Conservation (phyloP, 2,329 filamentous ascomycete genomes). For the Davidsoniella neocaledoniae region DNA sequence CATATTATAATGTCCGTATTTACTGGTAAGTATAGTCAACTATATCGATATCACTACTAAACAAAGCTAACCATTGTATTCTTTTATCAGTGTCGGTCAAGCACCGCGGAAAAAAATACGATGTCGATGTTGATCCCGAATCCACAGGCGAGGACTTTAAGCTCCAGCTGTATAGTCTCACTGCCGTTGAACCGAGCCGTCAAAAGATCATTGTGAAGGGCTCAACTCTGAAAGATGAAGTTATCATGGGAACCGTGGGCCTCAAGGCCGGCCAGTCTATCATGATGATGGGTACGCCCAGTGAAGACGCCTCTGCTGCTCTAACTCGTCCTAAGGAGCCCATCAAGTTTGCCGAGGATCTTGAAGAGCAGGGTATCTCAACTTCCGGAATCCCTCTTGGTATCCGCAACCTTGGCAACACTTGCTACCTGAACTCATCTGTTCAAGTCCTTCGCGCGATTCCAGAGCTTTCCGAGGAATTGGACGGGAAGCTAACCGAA, state of each 20-base stretch:
- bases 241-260: constrained; percentile 64
- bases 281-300: constrained; percentile 93
- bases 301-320: constrained; percentile 37
- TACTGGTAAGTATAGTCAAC: neutral
- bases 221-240: constrained; percentile 89
- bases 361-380: constrained; percentile 86
- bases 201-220: constrained; percentile 95
- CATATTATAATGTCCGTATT: neutral
- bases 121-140: constrained; percentile 75
- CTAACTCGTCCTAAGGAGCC: constrained; percentile 61
- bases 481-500: too few relatives aligned
- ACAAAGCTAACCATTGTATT: neutral
- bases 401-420: constrained; percentile 85
- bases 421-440: constrained; percentile 95
- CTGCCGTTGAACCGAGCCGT: constrained; percentile 85
- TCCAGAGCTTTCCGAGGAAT: constrained; percentile 72
- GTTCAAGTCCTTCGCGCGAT: constrained; percentile 80
- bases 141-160: constrained; percentile 88
- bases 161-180: constrained; percentile 86
- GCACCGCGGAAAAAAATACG: constrained; percentile 87
- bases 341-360: constrained; percentile 86
- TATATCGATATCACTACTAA: too few relatives aligned
- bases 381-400: constrained; percentile 73
- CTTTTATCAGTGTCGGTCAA: constrained; percentile 61
- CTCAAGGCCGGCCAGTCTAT: constrained; percentile 75